Percentiles rank a stretch among this genome's conserved stretches.
These are phyloP conservation scores for Xylaria scruposa DNA, from an alignment of 495 filamentous ascomycete genomes.

Conservation along the genomic window DNA sequence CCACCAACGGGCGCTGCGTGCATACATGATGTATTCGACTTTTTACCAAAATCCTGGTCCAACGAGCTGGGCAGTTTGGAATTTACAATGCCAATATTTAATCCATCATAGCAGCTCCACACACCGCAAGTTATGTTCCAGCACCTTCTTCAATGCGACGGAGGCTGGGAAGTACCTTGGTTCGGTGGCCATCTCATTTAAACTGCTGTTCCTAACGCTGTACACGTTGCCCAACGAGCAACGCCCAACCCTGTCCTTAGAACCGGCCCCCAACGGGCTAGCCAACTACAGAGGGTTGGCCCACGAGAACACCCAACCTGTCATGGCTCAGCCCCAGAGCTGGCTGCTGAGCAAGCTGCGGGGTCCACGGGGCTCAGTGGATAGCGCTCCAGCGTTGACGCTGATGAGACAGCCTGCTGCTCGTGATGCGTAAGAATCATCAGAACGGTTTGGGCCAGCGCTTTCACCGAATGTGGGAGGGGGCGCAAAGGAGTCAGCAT, in stretches of 20 bases:
- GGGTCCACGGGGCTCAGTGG: slow-evolving; percentile 12
- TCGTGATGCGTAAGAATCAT: slow-evolving; percentile 18
- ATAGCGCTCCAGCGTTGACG: not conserved
- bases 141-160: not conserved
- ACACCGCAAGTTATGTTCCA: slow-evolving; percentile 1
- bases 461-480: slow-evolving; percentile 14
- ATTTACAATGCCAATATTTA: not conserved
- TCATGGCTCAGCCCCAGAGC: slow-evolving; percentile 17
- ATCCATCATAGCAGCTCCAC: not conserved
- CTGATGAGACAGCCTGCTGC: slow-evolving; percentile 12
- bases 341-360: slow-evolving; percentile 2
- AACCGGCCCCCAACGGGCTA: slow-evolving; percentile 7
- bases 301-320: slow-evolving; percentile 18
- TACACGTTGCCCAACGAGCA: slow-evolving; percentile 8
- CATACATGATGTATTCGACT: slow-evolving; percentile 14
- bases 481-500: not conserved
- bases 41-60: not conserved
- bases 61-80: not conserved
- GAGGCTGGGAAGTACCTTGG: not conserved
- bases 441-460: not conserved
- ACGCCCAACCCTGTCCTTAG: slow-evolving; percentile 3
- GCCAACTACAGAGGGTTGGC: slow-evolving; percentile 8
- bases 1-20: not conserved
- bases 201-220: not conserved
- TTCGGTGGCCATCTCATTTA: not conserved